Base-by-base conservation (phyloP, 345 rosid species). In the Camelina laxa region DNA sequence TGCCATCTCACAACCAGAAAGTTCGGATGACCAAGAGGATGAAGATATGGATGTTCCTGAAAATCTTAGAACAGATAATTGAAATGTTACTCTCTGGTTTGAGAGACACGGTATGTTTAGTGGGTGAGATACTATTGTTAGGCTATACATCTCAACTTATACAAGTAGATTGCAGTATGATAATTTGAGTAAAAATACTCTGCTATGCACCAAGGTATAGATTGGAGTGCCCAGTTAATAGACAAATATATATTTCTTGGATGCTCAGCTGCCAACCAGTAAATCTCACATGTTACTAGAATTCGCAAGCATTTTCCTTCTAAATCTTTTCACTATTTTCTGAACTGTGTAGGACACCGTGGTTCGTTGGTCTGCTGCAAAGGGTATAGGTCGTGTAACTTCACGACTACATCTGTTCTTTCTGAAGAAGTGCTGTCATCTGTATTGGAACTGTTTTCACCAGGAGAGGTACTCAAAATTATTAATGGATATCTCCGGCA, bases 351-450 rank as follows among this genome's bases (percentile, higher is more conserved):
- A 93, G 98, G 97, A 93, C 78, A 93, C 98, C 0, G 92, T 91
- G 75, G 98, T 93, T 62, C 96, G 96, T 31, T 93, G 98, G 98
- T 93, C 98, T 79, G 92, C 98, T 76, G 98, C 97, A 47, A 93
- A 93, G 84, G 98, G 98, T 65, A 70, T 91, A 48, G 98, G 98
- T 64, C 94, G 97, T 57, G 83, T 91, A 66, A 83, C 97, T 69
- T 89, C 89, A 73, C 87, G 89, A 60, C 82, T 93, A 88, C 94
- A 72, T 88, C 91, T 69, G 60, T 63, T 65, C 94, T 93, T 10
- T 82, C 94, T 51, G 98, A 91, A 70, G 98, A 93, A 84, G 86
- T 91, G 65, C 76, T 93, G 79, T 87, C 94, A 65, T 91, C 92
- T 50, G 87, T 93, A 50, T 74, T 89, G 82, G 98, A 91, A 83